Percentiles rank a stretch among this genome's conserved stretches.
These are phyloP conservation scores for Amphirosellinia nigrospora DNA, from an alignment of 495 filamentous ascomycete genomes.

Conservation along the genomic window DNA sequence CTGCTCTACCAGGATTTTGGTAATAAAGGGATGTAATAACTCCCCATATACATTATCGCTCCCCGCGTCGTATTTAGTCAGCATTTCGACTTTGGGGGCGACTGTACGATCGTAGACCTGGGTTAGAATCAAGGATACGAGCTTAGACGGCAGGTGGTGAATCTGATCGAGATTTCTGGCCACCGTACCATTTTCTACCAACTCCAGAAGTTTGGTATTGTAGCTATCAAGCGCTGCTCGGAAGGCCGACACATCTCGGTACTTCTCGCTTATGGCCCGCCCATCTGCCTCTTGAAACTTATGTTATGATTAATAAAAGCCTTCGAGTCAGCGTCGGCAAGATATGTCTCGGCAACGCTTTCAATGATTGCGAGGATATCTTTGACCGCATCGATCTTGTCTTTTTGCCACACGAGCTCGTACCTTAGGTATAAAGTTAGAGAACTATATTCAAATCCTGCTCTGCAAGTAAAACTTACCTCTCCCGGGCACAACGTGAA, in stretches of 20 bases:
- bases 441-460: conserved; percentile 26
- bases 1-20: conserved; percentile 75
- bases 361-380: conserved; percentile 85
- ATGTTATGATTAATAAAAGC: conserved; percentile 73
- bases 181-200: conserved; percentile 69
- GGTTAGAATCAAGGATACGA: conserved; percentile 80
- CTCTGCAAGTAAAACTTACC: conserved; percentile 49
- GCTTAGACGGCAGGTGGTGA: conserved; percentile 67
- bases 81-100: conserved; percentile 79
- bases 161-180: conserved; percentile 69
- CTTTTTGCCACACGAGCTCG: conserved; percentile 75
- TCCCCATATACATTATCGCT: conserved; percentile 95
- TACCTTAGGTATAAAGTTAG: conserved; percentile 61
- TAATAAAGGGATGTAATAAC: conserved; percentile 81
- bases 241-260: conserved; percentile 70
- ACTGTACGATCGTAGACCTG: conserved; percentile 94
- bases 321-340: conserved; percentile 67
- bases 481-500: conserved; percentile 69
- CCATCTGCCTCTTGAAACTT: conserved; percentile 75
- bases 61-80: conserved; percentile 84
- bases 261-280: conserved; percentile 66
- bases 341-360: conserved; percentile 73
- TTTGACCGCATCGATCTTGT: conserved; percentile 82
- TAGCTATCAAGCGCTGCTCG: conserved; percentile 72
- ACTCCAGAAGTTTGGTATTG: conserved; percentile 68